Conservation (phyloP, 83 land plant species). For the Thuja plicata region DNA sequence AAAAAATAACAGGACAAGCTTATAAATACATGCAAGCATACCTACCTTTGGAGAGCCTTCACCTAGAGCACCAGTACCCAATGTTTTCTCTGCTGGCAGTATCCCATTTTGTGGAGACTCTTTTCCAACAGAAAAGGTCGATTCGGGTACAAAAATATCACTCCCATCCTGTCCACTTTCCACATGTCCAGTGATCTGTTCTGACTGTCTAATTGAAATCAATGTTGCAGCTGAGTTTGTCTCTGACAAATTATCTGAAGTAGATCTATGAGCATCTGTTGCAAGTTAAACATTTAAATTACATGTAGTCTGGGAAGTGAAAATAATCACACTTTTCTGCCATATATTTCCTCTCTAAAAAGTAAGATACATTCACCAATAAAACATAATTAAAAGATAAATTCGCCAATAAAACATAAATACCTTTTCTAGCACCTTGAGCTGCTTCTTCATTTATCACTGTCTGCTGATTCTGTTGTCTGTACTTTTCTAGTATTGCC, state of each 20-base stretch:
- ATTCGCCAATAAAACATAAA: neutral
- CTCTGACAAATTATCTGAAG: neutral
- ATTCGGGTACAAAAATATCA: slow-evolving; percentile 32
- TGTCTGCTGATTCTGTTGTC: slow-evolving; percentile 38
- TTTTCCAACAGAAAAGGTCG: slow-evolving; percentile 58
- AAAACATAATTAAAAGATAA: neutral
- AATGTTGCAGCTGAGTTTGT: neutral
- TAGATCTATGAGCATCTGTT: neutral
- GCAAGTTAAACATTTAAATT: neutral
- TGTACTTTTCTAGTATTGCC: slow-evolving; percentile 92
- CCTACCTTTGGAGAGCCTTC: slow-evolving; percentile 92
- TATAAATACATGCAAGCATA: neutral
- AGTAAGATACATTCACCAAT: neutral
- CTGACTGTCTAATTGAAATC: slow-evolving; percentile 1
- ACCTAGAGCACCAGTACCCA: slow-evolving; percentile 62
- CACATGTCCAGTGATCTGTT: slow-evolving; percentile 12
- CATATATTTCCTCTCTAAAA: neutral
- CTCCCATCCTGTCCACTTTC: slow-evolving; percentile 20
- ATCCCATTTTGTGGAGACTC: slow-evolving; percentile 46
- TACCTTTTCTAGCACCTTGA: slow-evolving; percentile 6
- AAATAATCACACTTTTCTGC: neutral
- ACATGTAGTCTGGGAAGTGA: neutral
- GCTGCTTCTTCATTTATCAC: slow-evolving; percentile 17
- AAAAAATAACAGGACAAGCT: neutral
- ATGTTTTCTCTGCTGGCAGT: slow-evolving; percentile 23